Base-by-base conservation (phyloP, 805 yeast species). In the Kluyveromyces siamensis region DNA sequence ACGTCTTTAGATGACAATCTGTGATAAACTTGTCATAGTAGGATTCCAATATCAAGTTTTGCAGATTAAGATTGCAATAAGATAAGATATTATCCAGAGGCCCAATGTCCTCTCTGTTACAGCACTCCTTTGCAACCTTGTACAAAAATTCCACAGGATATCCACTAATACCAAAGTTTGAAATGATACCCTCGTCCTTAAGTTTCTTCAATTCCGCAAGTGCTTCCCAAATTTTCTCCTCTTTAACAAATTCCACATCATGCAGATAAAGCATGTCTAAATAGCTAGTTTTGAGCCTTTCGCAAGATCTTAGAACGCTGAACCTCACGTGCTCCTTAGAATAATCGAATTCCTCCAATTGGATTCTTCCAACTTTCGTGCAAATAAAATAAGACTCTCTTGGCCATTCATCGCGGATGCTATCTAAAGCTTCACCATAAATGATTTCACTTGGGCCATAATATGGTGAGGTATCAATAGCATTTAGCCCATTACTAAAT, bases 381-480 rank as follows among this genome's bases (percentile, higher is more conserved):
- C 88, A 83, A 25, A 91, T 72, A 56, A 74, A 81, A 62, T 84
- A 84, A 17, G 71, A 60, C 6, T 81, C 82, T 50, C 98, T 73
- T 0, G 80, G 72, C 44, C 60, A 62, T 37, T 73, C 71, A 1
- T 62, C 61, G 5, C 61, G 60, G 10, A 63, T 52, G 1, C 59
- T 48, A 21, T 66, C 62, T 54, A 90, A 67, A 0, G 89, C 91
- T 14, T 72, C 52, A 1, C 98, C 97, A 6, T 87, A 61, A 13
- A 90, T 54, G 17, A 67, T 72, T 60, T 90, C 98, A 6, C 95
- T 85, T 0, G 87, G 87, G 0, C 97, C 97, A 62, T 90, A 90
- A 67, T 87, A 89, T 3, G 97, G 96, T 0, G 96, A 86, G 0
- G 97, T 88, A 61, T 90, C 97, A 37, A 90, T 72, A 1, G 95